Evolutionary conservation across 2,329 filamentous ascomycete genomes (phyloP), one percentile per base, ranked within the genome.

Genomic region (Hypocreales sp.): DNA sequence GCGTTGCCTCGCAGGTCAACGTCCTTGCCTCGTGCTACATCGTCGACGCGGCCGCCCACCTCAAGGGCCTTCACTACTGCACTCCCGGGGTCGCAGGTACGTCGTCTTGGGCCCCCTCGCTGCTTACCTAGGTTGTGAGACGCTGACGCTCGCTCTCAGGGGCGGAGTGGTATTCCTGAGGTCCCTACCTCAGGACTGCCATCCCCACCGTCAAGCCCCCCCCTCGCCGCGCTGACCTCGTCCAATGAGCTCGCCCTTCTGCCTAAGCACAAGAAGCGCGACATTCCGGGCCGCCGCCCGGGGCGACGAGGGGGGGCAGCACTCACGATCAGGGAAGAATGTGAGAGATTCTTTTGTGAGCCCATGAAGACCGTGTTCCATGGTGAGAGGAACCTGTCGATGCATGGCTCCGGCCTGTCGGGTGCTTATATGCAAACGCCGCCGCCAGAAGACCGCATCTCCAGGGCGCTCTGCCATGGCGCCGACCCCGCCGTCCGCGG

Each of bases 311-410:
- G 79, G 80, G 84, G 84, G 83, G 84, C 84, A 77, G 75, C 82
- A 79, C 74, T 81, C 61, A 76, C 77, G 65, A 92, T 93, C 70
- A 84, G 79, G 81, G 84, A 79, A 84, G 84, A 93, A 82, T 92
- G 86, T 93, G 86, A 93, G 84, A 94, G 86, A 70, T 87, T 93
- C 78, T 92, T 93, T 73, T 93, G 86, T 64, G 83, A 87, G 78
- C 78, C 76, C 70, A 81, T 93, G 75, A 79, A 72, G 63, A 64
- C 76, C 64, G 79, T 81, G 66, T 93, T 94, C 74, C 80, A 79
- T 69, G 86, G 82, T 92, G 84, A 92, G 83, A 75, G 78, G 79
- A 75, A 74, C 61, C 56, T 62, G 67, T 69, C 60, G 55, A 60
- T 62, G 64, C 67, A 74, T 72, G 78, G 72, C 78, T 87, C 81